Conservation (phyloP, 225 moss, liverwort and hornwort genomes). For the Straminergon stramineum region DNA sequence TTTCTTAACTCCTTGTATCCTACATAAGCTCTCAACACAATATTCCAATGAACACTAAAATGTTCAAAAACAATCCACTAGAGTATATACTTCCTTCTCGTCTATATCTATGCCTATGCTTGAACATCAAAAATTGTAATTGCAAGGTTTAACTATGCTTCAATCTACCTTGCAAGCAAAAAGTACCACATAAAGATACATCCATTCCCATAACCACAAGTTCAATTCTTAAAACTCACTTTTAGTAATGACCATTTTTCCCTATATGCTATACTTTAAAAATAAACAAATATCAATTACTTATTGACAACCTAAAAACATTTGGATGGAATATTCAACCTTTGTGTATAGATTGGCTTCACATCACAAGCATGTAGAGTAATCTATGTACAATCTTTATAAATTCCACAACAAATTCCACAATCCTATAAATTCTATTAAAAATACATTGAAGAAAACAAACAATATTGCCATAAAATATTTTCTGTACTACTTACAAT, state of each 20-base stretch:
- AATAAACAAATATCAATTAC: neutral
- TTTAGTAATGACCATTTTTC: neutral
- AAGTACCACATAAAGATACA: neutral
- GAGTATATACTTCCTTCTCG: neutral
- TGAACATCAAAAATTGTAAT: neutral
- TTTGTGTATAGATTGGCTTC: neutral
- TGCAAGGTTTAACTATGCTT: neutral
- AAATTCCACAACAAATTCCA: neutral
- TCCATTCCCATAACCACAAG: neutral
- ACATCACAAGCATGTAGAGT: neutral
- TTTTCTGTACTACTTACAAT: rapidly evolving
- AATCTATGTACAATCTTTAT: neutral
- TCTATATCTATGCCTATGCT: neutral
- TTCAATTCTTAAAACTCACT: neutral
- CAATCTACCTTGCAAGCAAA: neutral
- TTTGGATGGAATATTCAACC: neutral
- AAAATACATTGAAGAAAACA: neutral
- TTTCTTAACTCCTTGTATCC: neutral
- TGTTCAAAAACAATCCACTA: neutral
- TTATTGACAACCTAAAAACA: neutral
- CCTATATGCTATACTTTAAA: neutral
- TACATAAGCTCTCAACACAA: neutral
- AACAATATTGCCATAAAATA: neutral
- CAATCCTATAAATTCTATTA: neutral
- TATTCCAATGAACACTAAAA: neutral